A percentile compares a stretch with the other conserved stretches of the same genome.
Evolutionary conservation across 768 basidiomycete species (phyloP).

Genomic region (Clitopilus hobsonii): DNA sequence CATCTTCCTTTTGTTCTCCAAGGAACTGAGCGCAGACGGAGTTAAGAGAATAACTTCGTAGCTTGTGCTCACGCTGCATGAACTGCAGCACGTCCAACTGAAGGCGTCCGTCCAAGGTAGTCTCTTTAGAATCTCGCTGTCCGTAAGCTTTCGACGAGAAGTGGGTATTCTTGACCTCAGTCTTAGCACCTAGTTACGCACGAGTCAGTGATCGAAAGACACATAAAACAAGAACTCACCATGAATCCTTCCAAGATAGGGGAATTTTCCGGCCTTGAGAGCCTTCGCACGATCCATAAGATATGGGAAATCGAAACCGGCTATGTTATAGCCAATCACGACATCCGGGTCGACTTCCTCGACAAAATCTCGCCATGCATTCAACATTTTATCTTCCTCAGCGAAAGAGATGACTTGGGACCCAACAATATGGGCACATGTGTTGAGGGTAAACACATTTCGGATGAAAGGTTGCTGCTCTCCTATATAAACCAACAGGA

Average conservation of each 20-base stretch:
- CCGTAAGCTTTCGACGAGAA: slow-evolving; percentile 99
- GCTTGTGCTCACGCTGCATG: slow-evolving; percentile 98
- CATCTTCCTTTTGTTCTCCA: slow-evolving; percentile 98
- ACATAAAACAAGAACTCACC: slow-evolving; percentile 35
- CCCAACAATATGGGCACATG: slow-evolving; percentile 95
- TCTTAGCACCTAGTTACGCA: slow-evolving; percentile 51
- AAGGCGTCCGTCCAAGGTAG: slow-evolving; percentile 83
- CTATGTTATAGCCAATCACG: slow-evolving; percentile 93
- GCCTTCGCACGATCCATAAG: slow-evolving; percentile 88
- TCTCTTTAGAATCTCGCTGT: slow-evolving; percentile 94
- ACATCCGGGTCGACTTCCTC: slow-evolving; percentile 91
- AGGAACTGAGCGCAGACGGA: slow-evolving; percentile 97
- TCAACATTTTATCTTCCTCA: slow-evolving; percentile 69
- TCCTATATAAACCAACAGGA: slow-evolving; percentile 40
- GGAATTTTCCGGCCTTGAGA: slow-evolving; percentile 65
- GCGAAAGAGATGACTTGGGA: slow-evolving; percentile 88
- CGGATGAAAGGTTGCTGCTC: slow-evolving; percentile 92
- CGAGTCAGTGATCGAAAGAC: slow-evolving; percentile 1
- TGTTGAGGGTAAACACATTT: slow-evolving; percentile 93
- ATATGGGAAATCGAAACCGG: slow-evolving; percentile 96
- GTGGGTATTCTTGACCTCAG: slow-evolving; percentile 88
- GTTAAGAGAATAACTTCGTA: slow-evolving; percentile 96
- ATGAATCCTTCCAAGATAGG: slow-evolving; percentile 69
- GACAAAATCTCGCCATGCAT: slow-evolving; percentile 87
- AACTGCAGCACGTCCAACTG: slow-evolving; percentile 96